These are phyloP conservation scores for Globisporangium barbulae DNA, from an alignment of 352 stramenopile genomes.

Conservation along the genomic window DNA sequence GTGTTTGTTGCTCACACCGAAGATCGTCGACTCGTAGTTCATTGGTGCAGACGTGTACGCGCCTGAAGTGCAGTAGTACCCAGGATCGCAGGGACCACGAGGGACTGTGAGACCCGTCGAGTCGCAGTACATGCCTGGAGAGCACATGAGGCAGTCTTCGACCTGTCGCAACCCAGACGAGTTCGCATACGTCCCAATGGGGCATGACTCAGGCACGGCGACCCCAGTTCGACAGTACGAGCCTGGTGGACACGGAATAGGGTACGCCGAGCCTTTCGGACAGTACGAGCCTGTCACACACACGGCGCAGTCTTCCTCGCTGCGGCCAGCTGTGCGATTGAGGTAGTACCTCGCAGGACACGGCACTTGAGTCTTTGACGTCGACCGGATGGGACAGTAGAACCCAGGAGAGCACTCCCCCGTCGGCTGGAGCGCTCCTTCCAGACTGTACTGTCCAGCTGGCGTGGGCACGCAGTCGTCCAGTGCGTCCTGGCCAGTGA, in stretches of 20 bases:
- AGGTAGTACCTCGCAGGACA: conserved; percentile 81
- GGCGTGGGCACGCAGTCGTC: conserved; percentile 75
- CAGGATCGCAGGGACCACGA: conserved; percentile 75
- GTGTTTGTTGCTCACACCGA: conserved; percentile 61
- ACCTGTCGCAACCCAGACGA: conserved; percentile 62
- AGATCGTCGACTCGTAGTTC: conserved; percentile 63
- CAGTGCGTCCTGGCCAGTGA: conserved; percentile 68
- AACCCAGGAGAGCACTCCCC: conserved; percentile 70
- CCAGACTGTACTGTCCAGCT: conserved; percentile 63
- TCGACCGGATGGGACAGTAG: conserved; percentile 81
- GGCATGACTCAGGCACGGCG: conserved; percentile 75
- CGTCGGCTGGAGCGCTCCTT: conserved; percentile 51
- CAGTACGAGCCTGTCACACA: conserved; percentile 74
- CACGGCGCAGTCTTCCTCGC: conserved; percentile 69
- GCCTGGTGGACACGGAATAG: conserved; percentile 65
- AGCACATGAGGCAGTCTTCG: conserved; percentile 85
- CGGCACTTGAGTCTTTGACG: conserved; percentile 61
- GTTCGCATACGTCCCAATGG: conserved; percentile 89
- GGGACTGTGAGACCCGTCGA: conserved; percentile 70
- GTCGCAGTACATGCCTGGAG: conserved; percentile 92
- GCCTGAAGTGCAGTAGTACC: conserved; percentile 89
- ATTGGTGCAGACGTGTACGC: conserved; percentile 90
- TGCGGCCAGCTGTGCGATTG: conserved; percentile 49
- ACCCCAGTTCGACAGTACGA: conserved; percentile 88
- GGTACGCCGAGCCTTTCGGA: conserved; percentile 55